phyloP scores from a whole-genome alignment of 257 asterid genomes.

The Capsicum chinense region DNA sequence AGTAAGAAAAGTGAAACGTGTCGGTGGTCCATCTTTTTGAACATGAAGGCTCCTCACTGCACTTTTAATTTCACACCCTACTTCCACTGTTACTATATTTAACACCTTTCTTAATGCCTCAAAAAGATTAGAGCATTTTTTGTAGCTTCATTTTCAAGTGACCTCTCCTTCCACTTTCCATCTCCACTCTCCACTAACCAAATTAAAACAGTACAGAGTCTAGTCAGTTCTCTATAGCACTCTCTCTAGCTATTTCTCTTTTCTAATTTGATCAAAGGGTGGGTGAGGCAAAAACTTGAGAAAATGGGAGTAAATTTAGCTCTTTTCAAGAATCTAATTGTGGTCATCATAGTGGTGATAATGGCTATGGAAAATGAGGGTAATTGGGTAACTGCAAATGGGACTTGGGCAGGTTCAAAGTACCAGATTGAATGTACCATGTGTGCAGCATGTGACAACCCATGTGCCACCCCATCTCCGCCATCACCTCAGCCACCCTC shows the following conservation, averaged over 20 bases:
- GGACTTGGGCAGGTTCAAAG: slow-evolving; percentile 80
- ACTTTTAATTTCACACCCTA: slow-evolving; percentile 21
- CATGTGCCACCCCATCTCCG: slow-evolving; percentile 73
- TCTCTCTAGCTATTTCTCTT: neutral
- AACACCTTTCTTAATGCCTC: slow-evolving; percentile 40
- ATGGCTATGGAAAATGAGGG: neutral
- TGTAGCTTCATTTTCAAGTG: slow-evolving; percentile 25
- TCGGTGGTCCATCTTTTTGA: slow-evolving; percentile 40
- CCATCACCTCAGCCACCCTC: slow-evolving; percentile 65
- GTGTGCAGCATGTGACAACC: slow-evolving; percentile 96
- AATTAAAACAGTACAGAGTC: neutral
- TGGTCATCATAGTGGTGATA: neutral
- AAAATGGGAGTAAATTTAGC: slow-evolving; percentile 45
- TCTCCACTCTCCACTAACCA: neutral
- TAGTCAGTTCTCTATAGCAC: neutral
- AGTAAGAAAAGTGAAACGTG: slow-evolving; percentile 36
- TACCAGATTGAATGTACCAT: slow-evolving; percentile 86
- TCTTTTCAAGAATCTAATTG: neutral
- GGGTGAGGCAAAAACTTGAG: neutral
- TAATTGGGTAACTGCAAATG: slow-evolving; percentile 27
- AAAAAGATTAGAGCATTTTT: slow-evolving; percentile 36
- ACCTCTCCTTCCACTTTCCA: neutral
- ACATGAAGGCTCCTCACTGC: slow-evolving; percentile 21
- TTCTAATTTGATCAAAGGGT: neutral
- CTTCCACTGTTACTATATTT: slow-evolving; percentile 10